These are phyloP conservation scores for Termitomyces bulborhizus DNA, from an alignment of 768 basidiomycete genomes.

Conservation along the genomic window DNA sequence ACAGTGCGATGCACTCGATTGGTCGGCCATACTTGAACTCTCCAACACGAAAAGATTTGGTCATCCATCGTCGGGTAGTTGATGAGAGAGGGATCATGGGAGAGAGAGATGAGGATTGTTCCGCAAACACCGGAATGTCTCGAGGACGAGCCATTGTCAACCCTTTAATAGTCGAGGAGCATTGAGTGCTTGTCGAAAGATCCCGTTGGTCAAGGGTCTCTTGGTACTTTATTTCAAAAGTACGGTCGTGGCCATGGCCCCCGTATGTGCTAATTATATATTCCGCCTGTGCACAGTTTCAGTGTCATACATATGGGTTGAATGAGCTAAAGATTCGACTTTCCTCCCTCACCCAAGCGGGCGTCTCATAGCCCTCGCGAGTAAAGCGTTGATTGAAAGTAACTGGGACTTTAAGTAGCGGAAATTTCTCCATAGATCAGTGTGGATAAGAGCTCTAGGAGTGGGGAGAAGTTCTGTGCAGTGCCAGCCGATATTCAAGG, in stretches of 20 bases:
- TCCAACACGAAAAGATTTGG: not conserved
- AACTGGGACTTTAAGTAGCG: not conserved
- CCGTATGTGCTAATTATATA: not conserved
- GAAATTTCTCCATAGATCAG: not conserved
- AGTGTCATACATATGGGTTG: not conserved
- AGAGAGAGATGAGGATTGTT: not conserved
- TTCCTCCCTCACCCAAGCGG: not conserved
- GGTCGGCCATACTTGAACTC: not conserved
- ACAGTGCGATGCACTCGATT: not conserved
- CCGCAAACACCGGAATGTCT: not conserved
- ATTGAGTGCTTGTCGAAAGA: not conserved
- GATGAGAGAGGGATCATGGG: not conserved
- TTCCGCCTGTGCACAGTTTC: not conserved
- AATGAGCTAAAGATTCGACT: not conserved
- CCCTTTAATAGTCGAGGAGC: not conserved
- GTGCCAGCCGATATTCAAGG: not conserved
- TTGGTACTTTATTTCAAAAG: not conserved
- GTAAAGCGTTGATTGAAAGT: not conserved
- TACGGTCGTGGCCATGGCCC: too few species aligned
- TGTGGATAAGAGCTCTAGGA: not conserved
- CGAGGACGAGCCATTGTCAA: not conserved
- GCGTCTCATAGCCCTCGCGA: not conserved
- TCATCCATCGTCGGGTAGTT: not conserved
- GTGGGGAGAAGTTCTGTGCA: not conserved
- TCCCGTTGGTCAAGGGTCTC: not conserved